phyloP scores from a whole-genome alignment of 2,329 filamentous ascomycete species.

The Fusarium ramigenum region DNA sequence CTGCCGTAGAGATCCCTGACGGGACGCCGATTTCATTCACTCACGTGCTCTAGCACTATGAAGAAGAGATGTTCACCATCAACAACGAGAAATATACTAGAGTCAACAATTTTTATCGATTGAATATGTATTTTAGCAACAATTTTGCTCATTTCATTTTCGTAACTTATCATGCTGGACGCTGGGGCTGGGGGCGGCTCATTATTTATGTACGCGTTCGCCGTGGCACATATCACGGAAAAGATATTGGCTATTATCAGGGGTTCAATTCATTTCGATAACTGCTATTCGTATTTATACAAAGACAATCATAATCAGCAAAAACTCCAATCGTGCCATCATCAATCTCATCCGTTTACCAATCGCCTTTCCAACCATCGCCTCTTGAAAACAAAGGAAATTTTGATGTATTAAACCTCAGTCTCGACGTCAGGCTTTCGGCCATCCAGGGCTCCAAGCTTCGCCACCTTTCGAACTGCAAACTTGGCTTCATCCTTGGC shows the following conservation, averaged over 20 bases:
- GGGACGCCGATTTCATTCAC: background rate
- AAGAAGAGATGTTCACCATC: background rate
- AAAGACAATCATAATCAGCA: slow-evolving; percentile 5
- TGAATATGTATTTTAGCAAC: background rate
- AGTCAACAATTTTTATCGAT: background rate
- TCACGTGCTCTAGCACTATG: slow-evolving; percentile 12
- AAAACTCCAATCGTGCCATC: slow-evolving; percentile 26
- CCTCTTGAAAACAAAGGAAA: background rate
- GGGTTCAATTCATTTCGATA: background rate
- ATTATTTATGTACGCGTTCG: background rate
- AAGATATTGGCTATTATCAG: background rate
- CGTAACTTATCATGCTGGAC: fast-evolving
- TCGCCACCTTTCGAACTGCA: slow-evolving; percentile 78
- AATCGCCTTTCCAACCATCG: background rate
- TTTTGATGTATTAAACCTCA: slow-evolving; percentile 58
- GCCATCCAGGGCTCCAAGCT: slow-evolving; percentile 80
- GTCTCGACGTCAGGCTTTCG: slow-evolving; percentile 91
- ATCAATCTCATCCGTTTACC: slow-evolving; percentile 25
- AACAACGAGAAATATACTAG: background rate
- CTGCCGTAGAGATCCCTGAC: background rate
- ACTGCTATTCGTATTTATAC: slow-evolving; percentile 25
- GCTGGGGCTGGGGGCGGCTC: too few relatives aligned
- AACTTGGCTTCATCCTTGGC: slow-evolving; percentile 88
- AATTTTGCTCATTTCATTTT: background rate
- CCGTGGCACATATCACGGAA: background rate